A percentile compares a stretch with the other conserved stretches of the same genome.
Conservation (phyloP, 2,329 filamentous ascomycete genomes). For the Stachybotrys elegans region DNA sequence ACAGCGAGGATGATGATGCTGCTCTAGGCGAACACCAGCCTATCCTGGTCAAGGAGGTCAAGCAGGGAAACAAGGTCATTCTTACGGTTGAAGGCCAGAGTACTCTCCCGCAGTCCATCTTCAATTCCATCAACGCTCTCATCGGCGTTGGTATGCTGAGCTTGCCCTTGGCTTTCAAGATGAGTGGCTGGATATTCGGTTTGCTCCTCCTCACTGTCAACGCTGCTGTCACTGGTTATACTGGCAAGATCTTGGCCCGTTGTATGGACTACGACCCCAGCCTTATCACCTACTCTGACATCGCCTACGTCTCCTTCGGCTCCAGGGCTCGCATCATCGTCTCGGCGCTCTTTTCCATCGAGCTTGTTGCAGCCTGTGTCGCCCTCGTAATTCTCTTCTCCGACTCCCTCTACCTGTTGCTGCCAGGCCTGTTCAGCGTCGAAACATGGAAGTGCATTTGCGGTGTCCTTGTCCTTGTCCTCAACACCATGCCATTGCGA, state of each 20-base stretch:
- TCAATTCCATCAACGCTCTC: constrained; percentile 92
- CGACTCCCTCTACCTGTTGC: constrained; percentile 75
- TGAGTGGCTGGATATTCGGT: constrained; percentile 84
- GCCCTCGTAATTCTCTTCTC: constrained; percentile 90
- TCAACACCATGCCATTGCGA: constrained; percentile 80
- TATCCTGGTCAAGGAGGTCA: constrained; percentile 81
- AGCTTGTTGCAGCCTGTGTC: constrained; percentile 83
- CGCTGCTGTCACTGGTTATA: constrained; percentile 76
- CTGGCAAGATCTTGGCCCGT: constrained; percentile 76
- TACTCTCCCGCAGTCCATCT: constrained; percentile 91
- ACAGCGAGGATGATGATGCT: constrained; percentile 20
- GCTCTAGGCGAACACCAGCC: constrained; percentile 61
- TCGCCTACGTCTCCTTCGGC: constrained; percentile 88
- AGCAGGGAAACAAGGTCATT: constrained; percentile 81
- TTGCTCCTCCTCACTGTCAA: constrained; percentile 68
- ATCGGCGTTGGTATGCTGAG: constrained; percentile 88
- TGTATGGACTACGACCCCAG: constrained; percentile 83
- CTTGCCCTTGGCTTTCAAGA: constrained; percentile 80
- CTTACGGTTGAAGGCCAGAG: constrained; percentile 86
- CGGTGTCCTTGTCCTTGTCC: constrained; percentile 69
- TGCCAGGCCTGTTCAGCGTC: constrained; percentile 62
- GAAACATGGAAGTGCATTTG: constrained; percentile 82
- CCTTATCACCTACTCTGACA: constrained; percentile 89
- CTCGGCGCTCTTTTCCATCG: constrained; percentile 80
- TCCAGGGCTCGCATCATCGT: constrained; percentile 74